A percentile compares a stretch with the other conserved stretches of the same genome.
These are phyloP conservation scores for Chlorella sp. DNA, from an alignment of 139 green algal species.

Conservation along the genomic window DNA sequence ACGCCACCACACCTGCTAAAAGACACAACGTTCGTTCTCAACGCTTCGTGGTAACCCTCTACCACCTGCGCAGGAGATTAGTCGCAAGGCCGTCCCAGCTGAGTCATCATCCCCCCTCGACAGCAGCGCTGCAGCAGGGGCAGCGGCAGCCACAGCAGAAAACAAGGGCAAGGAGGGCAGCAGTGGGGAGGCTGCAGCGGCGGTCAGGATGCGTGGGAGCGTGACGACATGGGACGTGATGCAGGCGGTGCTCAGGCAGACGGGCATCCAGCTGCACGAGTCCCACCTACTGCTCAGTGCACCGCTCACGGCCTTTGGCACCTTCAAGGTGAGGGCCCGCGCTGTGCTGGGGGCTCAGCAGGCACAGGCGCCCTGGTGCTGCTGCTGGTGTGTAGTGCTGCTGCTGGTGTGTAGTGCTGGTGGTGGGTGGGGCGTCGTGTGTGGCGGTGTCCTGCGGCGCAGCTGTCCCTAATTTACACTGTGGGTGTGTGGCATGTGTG, in stretches of 20 bases:
- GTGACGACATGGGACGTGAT: conserved; percentile 5
- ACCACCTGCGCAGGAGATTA: neutral
- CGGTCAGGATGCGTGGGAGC: conserved; percentile 6
- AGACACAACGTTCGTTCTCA: neutral
- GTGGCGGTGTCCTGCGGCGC: neutral
- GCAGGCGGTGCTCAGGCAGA: conserved; percentile 16
- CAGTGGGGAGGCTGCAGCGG: neutral
- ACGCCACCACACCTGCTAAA: no score
- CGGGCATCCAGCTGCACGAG: conserved; percentile 20
- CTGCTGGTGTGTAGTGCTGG: neutral
- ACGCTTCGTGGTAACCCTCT: neutral
- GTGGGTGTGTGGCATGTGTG: neutral
- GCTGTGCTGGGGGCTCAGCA: neutral
- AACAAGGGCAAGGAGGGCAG: no score
- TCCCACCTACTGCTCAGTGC: conserved; percentile 13
- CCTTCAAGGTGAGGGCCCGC: conserved; percentile 25
- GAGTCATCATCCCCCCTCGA: neutral
- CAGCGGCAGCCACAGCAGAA: no score
- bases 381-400: neutral
- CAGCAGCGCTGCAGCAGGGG: neutral
- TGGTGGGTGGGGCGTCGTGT: neutral
- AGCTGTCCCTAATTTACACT: no score
- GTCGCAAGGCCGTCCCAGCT: neutral
- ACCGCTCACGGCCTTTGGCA: conserved; percentile 18
- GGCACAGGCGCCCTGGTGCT: neutral